Evolutionary conservation across 805 yeast species (phyloP).

Genomic region (Cyberlindnera maritima): DNA sequence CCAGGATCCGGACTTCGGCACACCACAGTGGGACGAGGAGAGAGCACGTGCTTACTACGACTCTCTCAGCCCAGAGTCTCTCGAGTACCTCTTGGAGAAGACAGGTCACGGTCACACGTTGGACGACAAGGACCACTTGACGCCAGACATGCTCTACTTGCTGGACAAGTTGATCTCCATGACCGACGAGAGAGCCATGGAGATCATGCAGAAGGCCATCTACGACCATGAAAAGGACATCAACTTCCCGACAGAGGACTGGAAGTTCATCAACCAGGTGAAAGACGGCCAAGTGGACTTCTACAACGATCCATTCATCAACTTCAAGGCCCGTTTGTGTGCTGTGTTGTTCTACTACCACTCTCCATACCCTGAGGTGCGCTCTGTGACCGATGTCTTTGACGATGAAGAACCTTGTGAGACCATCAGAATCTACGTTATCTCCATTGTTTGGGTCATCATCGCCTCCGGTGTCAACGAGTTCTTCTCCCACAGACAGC

Average conservation of each 20-base stretch:
- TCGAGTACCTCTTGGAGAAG: conserved; percentile 13
- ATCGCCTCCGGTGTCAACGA: conserved; percentile 55
- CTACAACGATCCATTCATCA: conserved; percentile 1
- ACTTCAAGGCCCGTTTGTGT: conserved; percentile 9
- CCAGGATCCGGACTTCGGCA: conserved; percentile 1
- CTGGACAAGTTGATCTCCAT: conserved; percentile 10
- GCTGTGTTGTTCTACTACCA: conserved; percentile 28
- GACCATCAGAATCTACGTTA: conserved; percentile 41
- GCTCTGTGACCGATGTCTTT: conserved; percentile 54
- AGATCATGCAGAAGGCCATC: conserved; percentile 34
- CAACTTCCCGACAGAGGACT: conserved; percentile 37
- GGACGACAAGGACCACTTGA: conserved; percentile 12
- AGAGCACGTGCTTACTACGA: conserved; percentile 7
- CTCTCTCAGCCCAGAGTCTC: conserved; percentile 6
- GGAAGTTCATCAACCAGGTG: conserved; percentile 10
- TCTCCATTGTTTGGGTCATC: conserved; percentile 44
- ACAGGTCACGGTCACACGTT: conserved; percentile 17
- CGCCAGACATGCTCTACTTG: conserved; percentile 16
- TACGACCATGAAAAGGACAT: conserved; percentile 45
- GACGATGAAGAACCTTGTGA: conserved; percentile 50
- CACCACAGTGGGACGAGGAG: conserved; percentile 14
- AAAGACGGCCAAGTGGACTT: conserved; percentile 4
- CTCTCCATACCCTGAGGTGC: conserved; percentile 66
- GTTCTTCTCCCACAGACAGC: conserved; percentile 55
- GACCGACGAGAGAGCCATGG: conserved; percentile 29